phyloP scores from a whole-genome alignment of 148 eudicot genomes.

The Rhododendron williamsianum region DNA sequence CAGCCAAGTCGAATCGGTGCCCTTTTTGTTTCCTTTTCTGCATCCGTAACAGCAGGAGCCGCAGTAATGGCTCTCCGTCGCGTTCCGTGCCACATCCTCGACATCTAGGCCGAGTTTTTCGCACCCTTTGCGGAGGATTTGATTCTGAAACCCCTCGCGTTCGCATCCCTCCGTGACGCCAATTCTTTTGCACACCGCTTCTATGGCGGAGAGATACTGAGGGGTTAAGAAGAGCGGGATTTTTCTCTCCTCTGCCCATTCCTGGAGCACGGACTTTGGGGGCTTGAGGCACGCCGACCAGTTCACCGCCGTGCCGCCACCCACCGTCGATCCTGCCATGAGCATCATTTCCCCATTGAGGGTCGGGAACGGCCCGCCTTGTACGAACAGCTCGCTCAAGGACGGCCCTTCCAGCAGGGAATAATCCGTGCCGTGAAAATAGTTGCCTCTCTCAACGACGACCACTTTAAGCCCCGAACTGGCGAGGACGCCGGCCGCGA shows the following conservation, averaged over 20 bases:
- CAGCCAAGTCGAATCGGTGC: constrained; percentile 60
- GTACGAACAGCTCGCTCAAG: constrained; percentile 35
- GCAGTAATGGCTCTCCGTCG: constrained; percentile 51
- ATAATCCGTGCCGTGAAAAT: constrained; percentile 45
- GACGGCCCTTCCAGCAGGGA: constrained; percentile 57
- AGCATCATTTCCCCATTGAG: constrained; percentile 43
- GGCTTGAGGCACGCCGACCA: constrained; percentile 63
- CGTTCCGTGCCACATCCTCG: constrained; percentile 42
- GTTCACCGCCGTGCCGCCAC: constrained; percentile 61
- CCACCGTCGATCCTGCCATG: constrained; percentile 55
- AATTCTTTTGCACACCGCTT: constrained; percentile 36
- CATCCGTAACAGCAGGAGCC: constrained; percentile 67
- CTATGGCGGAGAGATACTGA: constrained; percentile 46
- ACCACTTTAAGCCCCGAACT: constrained; percentile 54
- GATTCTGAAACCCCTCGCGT: constrained; percentile 58
- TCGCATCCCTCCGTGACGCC: constrained; percentile 48
- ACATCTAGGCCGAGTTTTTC: constrained; percentile 49
- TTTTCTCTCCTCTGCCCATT: constrained; percentile 42
- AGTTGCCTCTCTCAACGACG: constrained; percentile 66
- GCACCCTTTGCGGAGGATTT: constrained; percentile 58
- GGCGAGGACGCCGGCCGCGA: constrained; percentile 64
- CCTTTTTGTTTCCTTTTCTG: constrained; percentile 39
- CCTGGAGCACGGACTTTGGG: constrained; percentile 40
- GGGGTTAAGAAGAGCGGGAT: constrained; percentile 41
- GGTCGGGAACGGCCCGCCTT: constrained; percentile 42